Evolutionary conservation across 2,329 filamentous ascomycete species (phyloP).

Genomic region (Talaromyces sp.): DNA sequence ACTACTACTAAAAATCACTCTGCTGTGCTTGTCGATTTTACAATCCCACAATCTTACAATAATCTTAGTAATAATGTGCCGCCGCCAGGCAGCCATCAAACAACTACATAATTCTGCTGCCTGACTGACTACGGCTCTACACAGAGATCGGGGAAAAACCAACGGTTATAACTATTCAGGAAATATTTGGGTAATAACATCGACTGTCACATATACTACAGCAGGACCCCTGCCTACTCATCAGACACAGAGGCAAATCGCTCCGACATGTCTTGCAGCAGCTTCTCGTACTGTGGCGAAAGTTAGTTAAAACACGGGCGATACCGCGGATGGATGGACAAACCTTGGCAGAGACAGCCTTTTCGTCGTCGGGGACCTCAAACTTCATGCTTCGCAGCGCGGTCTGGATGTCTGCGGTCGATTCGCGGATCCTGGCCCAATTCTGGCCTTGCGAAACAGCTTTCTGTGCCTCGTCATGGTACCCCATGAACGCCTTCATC

Average conservation of each 20-base stretch:
- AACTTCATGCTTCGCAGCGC: constrained; percentile 93
- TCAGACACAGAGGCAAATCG: constrained; percentile 96
- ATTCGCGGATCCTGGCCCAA: constrained; percentile 90
- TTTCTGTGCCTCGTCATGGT: constrained; percentile 97
- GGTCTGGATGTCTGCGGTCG: constrained; percentile 79
- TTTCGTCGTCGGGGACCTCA: constrained; percentile 82
- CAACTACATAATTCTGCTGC: constrained; percentile 11
- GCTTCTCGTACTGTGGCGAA: constrained; percentile 71
- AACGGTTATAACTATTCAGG: background rate
- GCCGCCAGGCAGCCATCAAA: background rate
- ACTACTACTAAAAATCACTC: too few species aligned
- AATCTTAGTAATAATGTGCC: background rate
- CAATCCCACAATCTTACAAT: too few species aligned
- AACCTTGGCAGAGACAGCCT: constrained; percentile 78
- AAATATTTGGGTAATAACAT: constrained; percentile 7
- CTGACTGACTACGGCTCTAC: constrained; percentile 1
- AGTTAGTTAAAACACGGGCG: background rate
- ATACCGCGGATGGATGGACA: constrained; percentile 18
- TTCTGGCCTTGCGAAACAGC: constrained; percentile 83
- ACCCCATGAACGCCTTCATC: constrained; percentile 99
- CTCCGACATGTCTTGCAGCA: constrained; percentile 88
- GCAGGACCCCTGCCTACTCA: constrained; percentile 57
- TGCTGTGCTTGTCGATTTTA: background rate
- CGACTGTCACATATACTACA: constrained; percentile 11
- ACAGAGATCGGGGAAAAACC: background rate